A percentile compares a stretch with the other conserved stretches of the same genome.
These are phyloP conservation scores for Phlegmacium glaucopus DNA, from an alignment of 768 basidiomycete genomes.

Conservation along the genomic window DNA sequence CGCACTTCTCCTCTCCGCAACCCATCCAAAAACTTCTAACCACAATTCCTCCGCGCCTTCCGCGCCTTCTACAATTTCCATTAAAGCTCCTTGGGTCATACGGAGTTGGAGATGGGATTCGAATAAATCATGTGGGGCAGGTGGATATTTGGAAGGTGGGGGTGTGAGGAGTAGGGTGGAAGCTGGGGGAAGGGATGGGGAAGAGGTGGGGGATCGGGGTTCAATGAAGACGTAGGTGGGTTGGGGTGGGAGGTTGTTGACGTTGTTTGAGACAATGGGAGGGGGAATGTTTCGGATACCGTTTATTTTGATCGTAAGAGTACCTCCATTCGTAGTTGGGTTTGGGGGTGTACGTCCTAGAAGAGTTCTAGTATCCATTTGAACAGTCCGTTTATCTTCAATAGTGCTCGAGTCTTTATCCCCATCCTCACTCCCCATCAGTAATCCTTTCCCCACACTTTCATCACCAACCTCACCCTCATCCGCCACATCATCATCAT, in stretches of 20 bases:
- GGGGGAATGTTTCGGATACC: too few species aligned
- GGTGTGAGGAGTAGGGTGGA: constrained; percentile 18
- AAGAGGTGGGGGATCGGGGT: constrained; percentile 2
- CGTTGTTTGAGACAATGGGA: too few species aligned
- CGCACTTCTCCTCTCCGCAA: constrained; percentile 54
- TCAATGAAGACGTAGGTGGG: not conserved
- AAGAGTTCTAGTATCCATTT: not conserved
- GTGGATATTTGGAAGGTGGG: constrained; percentile 26
- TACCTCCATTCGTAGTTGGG: too few species aligned
- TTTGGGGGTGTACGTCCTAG: too few species aligned
- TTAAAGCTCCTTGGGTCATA: constrained; percentile 79
- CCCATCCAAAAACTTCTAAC: constrained; percentile 84
- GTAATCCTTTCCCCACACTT: constrained; percentile 15
- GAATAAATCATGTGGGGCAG: constrained; percentile 58
- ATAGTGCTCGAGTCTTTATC: constrained; percentile 9
- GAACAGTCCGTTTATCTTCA: constrained; percentile 5
- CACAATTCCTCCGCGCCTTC: constrained; percentile 80
- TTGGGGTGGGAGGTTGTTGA: too few species aligned
- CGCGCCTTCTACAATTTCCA: constrained; percentile 81
- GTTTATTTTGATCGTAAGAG: too few species aligned
- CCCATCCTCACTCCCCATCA: constrained; percentile 11
- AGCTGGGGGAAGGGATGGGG: constrained; percentile 37
- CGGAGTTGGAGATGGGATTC: constrained; percentile 80
- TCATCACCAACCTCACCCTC: constrained; percentile 9
- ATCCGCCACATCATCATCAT: constrained; percentile 17